Percentiles rank a stretch among this genome's conserved stretches.
Conservation (phyloP, 164 flowering plant genomes). For the Platanus orientalis region DNA sequence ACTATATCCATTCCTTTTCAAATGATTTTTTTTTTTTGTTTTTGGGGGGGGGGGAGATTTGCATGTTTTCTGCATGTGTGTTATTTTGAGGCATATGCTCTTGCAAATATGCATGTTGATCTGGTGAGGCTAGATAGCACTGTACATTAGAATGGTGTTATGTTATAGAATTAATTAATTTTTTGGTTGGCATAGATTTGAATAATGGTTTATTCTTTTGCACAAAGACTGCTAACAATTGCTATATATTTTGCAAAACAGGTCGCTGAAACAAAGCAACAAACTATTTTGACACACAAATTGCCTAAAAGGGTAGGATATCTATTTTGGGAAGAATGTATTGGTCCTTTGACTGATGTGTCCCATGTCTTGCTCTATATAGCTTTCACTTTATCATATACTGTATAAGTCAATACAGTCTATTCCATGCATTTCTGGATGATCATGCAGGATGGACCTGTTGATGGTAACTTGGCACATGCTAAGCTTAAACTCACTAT, state of each 20-base stretch:
- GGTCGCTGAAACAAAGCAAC: constrained; percentile 53
- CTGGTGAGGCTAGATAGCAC: too few species aligned
- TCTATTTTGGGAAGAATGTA: not conserved
- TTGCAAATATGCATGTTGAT: too few species aligned
- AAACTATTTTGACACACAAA: constrained; percentile 56
- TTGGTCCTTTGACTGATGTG: not conserved
- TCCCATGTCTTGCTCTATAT: not conserved
- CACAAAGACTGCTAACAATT: too few species aligned
- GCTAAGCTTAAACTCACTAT: constrained; percentile 58
- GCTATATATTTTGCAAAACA: constrained; percentile 23
- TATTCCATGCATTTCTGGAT: constrained; percentile 6
- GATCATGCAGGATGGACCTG: constrained; percentile 43
- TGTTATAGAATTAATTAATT: too few species aligned
- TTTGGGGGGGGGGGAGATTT: too few species aligned
- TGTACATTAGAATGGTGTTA: too few species aligned
- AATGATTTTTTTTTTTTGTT: too few species aligned
- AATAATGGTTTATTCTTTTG: too few species aligned
- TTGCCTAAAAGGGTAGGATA: constrained; percentile 60
- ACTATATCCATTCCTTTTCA: not conserved
- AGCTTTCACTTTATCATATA: not conserved
- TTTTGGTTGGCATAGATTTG: too few species aligned
- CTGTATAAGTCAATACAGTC: not conserved
- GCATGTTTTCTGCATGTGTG: too few species aligned
- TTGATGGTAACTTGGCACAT: constrained; percentile 24
- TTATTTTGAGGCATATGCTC: not conserved